phyloP scores from a whole-genome alignment of 768 basidiomycete genomes.

The Amanita rimosa region DNA sequence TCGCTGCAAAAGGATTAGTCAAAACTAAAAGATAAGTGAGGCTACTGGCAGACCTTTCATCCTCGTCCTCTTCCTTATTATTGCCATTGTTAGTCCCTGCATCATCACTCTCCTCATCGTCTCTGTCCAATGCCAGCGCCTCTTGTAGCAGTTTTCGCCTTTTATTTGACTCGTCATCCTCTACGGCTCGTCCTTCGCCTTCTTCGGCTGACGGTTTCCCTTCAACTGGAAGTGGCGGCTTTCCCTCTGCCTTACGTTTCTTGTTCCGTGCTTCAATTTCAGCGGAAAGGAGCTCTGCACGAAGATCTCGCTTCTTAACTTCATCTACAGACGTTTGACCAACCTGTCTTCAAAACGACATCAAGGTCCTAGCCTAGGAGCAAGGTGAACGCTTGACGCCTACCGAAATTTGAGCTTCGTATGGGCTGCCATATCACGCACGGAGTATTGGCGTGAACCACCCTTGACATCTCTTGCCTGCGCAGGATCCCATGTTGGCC shows the following conservation, averaged over 20 bases:
- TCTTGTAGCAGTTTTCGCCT: constrained; percentile 82
- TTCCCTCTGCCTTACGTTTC: constrained; percentile 88
- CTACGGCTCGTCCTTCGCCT: background rate
- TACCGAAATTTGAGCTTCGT: constrained; percentile 98
- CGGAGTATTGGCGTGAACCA: constrained; percentile 86
- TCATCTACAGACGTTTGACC: constrained; percentile 81
- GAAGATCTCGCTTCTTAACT: constrained; percentile 68
- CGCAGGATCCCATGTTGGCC: constrained; percentile 96
- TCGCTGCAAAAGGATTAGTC: constrained; percentile 18
- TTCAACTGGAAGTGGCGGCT: constrained; percentile 35
- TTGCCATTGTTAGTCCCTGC: constrained; percentile 24
- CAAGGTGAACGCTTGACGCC: constrained; percentile 10
- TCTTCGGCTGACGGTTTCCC: constrained; percentile 15
- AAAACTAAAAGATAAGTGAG: background rate
- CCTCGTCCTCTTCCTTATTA: constrained; percentile 22
- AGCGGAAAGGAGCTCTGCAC: constrained; percentile 72
- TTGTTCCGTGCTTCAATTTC: constrained; percentile 82
- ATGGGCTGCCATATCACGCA: constrained; percentile 88
- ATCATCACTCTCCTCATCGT: constrained; percentile 67
- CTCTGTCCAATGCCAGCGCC: constrained; percentile 79
- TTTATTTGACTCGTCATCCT: constrained; percentile 61
- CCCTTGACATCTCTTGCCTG: constrained; percentile 89
- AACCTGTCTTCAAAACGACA: constrained; percentile 45
- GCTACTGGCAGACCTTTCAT: constrained; percentile 30
- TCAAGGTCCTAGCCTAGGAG: constrained; percentile 3